phyloP scores from a whole-genome alignment of 2,329 filamentous ascomycete species.

The Massarina eburnea region DNA sequence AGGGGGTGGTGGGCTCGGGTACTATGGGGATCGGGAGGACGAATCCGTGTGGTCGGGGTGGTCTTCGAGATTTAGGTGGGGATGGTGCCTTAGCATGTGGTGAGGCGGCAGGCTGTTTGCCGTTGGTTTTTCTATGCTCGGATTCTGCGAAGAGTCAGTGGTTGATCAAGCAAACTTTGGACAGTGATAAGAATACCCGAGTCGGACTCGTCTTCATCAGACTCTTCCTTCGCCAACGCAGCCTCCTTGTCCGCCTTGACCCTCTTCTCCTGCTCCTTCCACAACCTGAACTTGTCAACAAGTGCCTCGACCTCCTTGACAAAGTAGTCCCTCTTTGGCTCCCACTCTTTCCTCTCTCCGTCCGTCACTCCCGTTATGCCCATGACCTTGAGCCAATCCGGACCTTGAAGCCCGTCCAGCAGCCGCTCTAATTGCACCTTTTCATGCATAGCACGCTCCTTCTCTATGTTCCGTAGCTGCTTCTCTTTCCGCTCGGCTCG shows the following conservation, averaged over 20 bases:
- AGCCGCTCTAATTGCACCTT: slow-evolving; percentile 66
- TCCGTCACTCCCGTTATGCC: slow-evolving; percentile 85
- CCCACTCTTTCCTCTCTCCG: slow-evolving; percentile 80
- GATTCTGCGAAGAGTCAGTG: slow-evolving; percentile 33
- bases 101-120: neutral
- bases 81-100: neutral
- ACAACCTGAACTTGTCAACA: slow-evolving; percentile 82
- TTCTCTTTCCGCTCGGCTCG: slow-evolving; percentile 67
- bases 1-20: slow-evolving; percentile 57
- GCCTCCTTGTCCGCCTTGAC: slow-evolving; percentile 69
- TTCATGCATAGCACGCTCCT: slow-evolving; percentile 66
- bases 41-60: slow-evolving; percentile 35
- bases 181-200: slow-evolving; percentile 6
- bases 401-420: slow-evolving; percentile 81
- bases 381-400: slow-evolving; percentile 91
- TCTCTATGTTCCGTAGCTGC: slow-evolving; percentile 68
- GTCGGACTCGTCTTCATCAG: slow-evolving; percentile 41
- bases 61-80: slow-evolving; percentile 28
- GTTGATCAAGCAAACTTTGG: too few species aligned
- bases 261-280: slow-evolving; percentile 88
- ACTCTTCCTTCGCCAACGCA: slow-evolving; percentile 16
- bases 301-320: slow-evolving; percentile 79
- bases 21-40: slow-evolving; percentile 27
- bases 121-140: slow-evolving; percentile 8
- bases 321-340: slow-evolving; percentile 82